Base-by-base conservation (phyloP, 768 basidiomycete genomes). In the Boletus insuetus region DNA sequence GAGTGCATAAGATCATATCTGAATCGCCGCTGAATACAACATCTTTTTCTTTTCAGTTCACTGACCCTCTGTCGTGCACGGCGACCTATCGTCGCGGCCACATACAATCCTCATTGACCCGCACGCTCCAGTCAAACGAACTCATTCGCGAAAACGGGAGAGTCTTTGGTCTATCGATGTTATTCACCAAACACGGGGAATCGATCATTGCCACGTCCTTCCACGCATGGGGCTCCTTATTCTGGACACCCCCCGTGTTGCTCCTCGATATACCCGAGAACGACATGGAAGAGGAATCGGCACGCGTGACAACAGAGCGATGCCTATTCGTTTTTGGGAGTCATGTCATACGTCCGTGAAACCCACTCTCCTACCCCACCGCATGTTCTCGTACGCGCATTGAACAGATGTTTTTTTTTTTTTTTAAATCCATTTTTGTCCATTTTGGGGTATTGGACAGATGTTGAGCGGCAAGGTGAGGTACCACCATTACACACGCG, bases 91-190 rank as follows among this genome's bases (percentile, higher is more conserved):
- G 6, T 24, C 24, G 24, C 24, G 24, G 24, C 5, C 24, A 24
- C 24, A 24, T 24, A 24, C 24, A 24, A 24, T 24, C 24, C 24
- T 24, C 20, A 4, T 45, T 54, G 32, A 35, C 24, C 31, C 7
- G 14, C 22, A 44, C 10, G 3, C 24, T 41, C 26, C 17, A 78
- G 77, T 73, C 73, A 24, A 80, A 80, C 53, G 72, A 79, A 16
- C 72, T 80, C 19, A 70, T 79, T 16, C 69, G 70, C 9, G 65
- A 63, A 12, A 51, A 65, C 5, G 68, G 70, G 3, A 62, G 64
- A 19, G 76, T 77, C 57, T 81, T 81, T 56, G 78, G 79, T 4
- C 66, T 79, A 5, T 64, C 57, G n/a, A 61, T 44, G 17, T 6
- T 64, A 2, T 34, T 61, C 24, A 50, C 39, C 4, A 55, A 58